A percentile compares a stretch with the other conserved stretches of the same genome.
These are phyloP conservation scores for Anastatica hierochuntica DNA, from an alignment of 345 rosid species.

Conservation along the genomic window DNA sequence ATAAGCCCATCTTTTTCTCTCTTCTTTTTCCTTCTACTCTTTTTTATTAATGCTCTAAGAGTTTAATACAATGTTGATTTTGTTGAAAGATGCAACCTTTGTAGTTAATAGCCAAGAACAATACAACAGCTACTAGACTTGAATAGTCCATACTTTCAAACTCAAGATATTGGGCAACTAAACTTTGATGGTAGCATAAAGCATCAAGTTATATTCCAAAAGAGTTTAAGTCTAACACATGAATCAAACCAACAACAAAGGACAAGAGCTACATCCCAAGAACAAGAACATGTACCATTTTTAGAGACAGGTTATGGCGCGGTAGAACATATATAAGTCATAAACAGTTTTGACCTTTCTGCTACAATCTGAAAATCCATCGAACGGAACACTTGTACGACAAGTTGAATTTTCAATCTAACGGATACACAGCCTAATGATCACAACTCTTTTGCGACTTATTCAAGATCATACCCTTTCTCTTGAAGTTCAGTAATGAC, in stretches of 20 bases:
- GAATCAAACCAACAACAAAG: background rate
- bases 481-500: slow-evolving; percentile 74
- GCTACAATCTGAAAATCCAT: background rate
- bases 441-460: slow-evolving; percentile 19
- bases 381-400: background rate
- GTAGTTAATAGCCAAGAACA: background rate
- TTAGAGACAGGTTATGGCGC: no score
- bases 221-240: background rate
- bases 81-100: background rate
- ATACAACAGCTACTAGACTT: no score
- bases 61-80: background rate
- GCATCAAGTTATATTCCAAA: background rate
- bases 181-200: no score
- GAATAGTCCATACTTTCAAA: background rate
- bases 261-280: slow-evolving; percentile 2
- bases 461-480: slow-evolving; percentile 67
- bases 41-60: background rate
- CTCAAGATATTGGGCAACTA: background rate
- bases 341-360: background rate
- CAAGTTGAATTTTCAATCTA: background rate
- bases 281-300: background rate
- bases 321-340: background rate
- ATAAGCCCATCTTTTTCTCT: background rate
- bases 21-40: background rate
- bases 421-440: slow-evolving; percentile 6